Percentiles rank a stretch among this genome's conserved stretches.
These are phyloP conservation scores for Claviceps africana DNA, from an alignment of 2,329 filamentous ascomycete genomes.

Conservation along the genomic window DNA sequence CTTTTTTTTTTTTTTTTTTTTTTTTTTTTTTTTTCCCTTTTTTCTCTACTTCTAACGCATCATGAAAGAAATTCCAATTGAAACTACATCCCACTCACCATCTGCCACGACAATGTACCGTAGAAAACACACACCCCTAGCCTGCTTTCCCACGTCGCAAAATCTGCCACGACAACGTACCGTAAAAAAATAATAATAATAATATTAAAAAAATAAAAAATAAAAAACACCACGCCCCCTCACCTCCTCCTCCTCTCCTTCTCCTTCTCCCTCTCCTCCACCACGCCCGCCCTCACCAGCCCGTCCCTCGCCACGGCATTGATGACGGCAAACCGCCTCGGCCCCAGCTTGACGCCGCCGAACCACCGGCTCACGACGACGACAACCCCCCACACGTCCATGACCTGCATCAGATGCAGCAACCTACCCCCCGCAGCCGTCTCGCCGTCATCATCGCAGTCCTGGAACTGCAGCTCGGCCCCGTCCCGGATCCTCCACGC, in stretches of 20 bases:
- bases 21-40: no score
- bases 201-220: no score
- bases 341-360: conserved; percentile 77
- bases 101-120: no score
- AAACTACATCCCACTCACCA: no score
- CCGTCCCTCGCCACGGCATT: conserved; percentile 76
- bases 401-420: conserved; percentile 82
- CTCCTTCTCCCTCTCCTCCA: conserved; percentile 8
- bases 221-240: neutral
- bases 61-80: no score
- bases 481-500: conserved; percentile 69
- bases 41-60: no score
- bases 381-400: conserved; percentile 86
- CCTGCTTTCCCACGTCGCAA: no score
- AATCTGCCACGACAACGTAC: no score
- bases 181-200: no score
- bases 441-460: conserved; percentile 94
- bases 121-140: no score
- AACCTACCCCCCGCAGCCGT: conserved; percentile 76
- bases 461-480: conserved; percentile 46
- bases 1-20: no score
- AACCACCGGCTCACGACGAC: conserved; percentile 95
- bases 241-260: neutral
- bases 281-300: conserved; percentile 61
- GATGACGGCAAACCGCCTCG: conserved; percentile 80